Base-by-base conservation (phyloP, 441 rosid species). In the Metrosideros polymorpha region DNA sequence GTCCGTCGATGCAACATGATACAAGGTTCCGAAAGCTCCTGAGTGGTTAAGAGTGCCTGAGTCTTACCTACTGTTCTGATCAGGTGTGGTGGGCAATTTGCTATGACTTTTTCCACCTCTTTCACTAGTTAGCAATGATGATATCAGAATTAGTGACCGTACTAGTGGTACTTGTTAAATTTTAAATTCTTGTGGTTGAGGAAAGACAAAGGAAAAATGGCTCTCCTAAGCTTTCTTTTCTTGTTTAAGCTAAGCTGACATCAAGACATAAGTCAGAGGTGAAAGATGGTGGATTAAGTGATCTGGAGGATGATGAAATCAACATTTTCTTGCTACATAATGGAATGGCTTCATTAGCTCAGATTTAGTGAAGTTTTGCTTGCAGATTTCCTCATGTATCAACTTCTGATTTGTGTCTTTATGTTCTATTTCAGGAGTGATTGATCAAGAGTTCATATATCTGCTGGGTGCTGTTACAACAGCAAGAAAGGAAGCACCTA, bases 1-100 rank as follows among this genome's bases (percentile, higher is more conserved):
- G 96, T 91, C 84, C 82, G 85, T 24, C 92, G 96, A 52, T 96
- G 98, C 91, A 93, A 93, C 85, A 93, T 96, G 95, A 83, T 93
- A 30, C 92, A 54, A 87, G 82, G 89, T 77, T 84, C 92, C 52
- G 93, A 89, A 76, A 82, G 47, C 63, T 66, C 87, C 54, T 92
- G 83, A 90, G 47, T 39, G 47, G 47, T 71, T 39, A 1, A 71
- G 47, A 71, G 27, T 71, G 47, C 47, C 9, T n/a, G 0, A 71
- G 79, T 71, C 27, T 32, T 32, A 10, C 47, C 47, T 39, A 5
- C 79, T 22, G 47, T 24, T 35, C 79, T 22, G 79, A 39, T 25
- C 47, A 10, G 47, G 79, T 71, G 22, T 39, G 15, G 1, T 12
- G 79, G 24, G 47, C 15, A 35, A 71, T 39, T 39, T 47, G 47